Conservation (phyloP, 164 flowering plant genomes). For the Vitis vinifera region ASM3070453v1 NC_081805.1:21016501-21017000, state of each 20-base stretch:
- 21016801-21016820: constrained; percentile 90
- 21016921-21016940: constrained; percentile 77
- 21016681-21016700: not conserved
- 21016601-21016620: too few relatives aligned
- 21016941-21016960: constrained; percentile 86
- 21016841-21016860: constrained; percentile 36
- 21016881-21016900: constrained; percentile 87
- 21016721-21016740: not conserved
- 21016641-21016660: too few relatives aligned
- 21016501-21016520: too few relatives aligned
- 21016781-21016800: constrained; percentile 57
- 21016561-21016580: too few relatives aligned
- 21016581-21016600: too few relatives aligned
- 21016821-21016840: constrained; percentile 52
- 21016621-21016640: too few relatives aligned
- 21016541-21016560: too few relatives aligned
- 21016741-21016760: constrained; percentile 67
- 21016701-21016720: not conserved
- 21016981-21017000: constrained; percentile 61
- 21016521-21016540: too few relatives aligned
- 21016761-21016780: constrained; percentile 59
- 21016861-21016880: constrained; percentile 62
- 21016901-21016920: constrained; percentile 87
- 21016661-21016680: too few relatives aligned
- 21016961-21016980: constrained; percentile 69